Percentiles rank a stretch among this genome's conserved stretches.
phyloP scores from a whole-genome alignment of 805 yeast genomes.

The Blastobotrys attinorum region DNA sequence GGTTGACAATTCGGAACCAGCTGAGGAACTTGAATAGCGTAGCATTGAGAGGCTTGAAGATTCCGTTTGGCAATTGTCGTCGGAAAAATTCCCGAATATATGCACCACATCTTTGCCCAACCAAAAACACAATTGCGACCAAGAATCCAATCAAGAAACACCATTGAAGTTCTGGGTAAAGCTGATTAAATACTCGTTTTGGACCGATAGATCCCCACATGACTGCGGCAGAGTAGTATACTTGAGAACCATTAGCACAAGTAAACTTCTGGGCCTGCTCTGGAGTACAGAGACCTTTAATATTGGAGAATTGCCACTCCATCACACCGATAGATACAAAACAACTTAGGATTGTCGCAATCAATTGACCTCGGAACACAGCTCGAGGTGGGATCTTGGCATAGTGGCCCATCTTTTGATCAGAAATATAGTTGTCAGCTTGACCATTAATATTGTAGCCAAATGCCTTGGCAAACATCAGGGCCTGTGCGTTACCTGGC shows the following conservation, averaged over 20 bases:
- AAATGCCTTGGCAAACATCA: constrained; percentile 43
- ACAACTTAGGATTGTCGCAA: constrained; percentile 34
- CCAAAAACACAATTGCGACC: constrained; percentile 2
- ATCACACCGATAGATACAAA: constrained; percentile 26
- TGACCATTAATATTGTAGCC: constrained; percentile 42
- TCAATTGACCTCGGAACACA: constrained; percentile 33
- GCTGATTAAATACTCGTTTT: constrained; percentile 33
- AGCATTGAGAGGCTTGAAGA: not conserved
- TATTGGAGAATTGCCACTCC: constrained; percentile 28
- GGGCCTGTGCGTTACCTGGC: constrained; percentile 52
- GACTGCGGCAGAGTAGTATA: constrained; percentile 45
- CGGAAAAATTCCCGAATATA: not conserved
- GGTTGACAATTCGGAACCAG: constrained; percentile 1
- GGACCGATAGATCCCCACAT: constrained; percentile 42
- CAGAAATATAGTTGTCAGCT: constrained; percentile 53
- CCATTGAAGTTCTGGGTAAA: constrained; percentile 18
- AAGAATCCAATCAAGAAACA: constrained; percentile 17
- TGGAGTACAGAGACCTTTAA: constrained; percentile 24
- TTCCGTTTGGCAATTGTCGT: not conserved
- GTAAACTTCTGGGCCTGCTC: constrained; percentile 28
- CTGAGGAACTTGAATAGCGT: not conserved
- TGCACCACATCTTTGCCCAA: not conserved
- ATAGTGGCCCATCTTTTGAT: constrained; percentile 43
- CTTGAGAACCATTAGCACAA: constrained; percentile 31
- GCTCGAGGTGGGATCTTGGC: constrained; percentile 37